Conservation (phyloP, 2,329 filamentous ascomycete species). For the Beauveria rudraprayagi region DNA sequence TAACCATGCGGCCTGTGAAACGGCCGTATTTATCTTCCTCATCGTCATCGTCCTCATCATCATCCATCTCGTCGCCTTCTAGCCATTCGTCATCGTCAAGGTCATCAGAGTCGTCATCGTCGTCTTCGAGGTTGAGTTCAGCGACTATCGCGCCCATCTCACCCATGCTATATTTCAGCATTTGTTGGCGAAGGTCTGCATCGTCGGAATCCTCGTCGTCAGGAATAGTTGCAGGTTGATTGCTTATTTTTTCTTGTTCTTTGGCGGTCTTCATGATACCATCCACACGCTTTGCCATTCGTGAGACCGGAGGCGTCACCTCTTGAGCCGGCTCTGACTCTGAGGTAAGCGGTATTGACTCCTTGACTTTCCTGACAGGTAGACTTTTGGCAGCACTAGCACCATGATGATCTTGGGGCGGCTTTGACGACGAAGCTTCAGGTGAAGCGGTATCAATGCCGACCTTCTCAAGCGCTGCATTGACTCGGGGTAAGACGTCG, state of each 20-base stretch:
- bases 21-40: constrained; percentile 72
- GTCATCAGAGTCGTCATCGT: constrained; percentile 44
- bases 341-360: background rate
- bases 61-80: constrained; percentile 44
- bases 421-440: background rate
- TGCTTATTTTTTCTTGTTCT: constrained; percentile 42
- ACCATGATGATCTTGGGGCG: background rate
- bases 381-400: background rate
- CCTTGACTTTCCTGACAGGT: background rate
- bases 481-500: constrained; percentile 56
- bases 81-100: constrained; percentile 46
- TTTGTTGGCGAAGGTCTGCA: constrained; percentile 70
- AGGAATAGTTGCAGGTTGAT: constrained; percentile 49
- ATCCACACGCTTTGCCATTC: constrained; percentile 41
- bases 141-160: constrained; percentile 90
- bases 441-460: constrained; percentile 38
- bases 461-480: constrained; percentile 69
- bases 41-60: constrained; percentile 49
- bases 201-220: constrained; percentile 74
- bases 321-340: constrained; percentile 18
- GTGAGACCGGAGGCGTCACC: constrained; percentile 23
- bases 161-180: constrained; percentile 82
- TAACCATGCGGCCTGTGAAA: constrained; percentile 57
- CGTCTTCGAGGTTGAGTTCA: constrained; percentile 76
- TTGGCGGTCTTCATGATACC: constrained; percentile 49